phyloP scores from a whole-genome alignment of 148 eudicot species.

The Chenopodium berlandieri region DNA sequence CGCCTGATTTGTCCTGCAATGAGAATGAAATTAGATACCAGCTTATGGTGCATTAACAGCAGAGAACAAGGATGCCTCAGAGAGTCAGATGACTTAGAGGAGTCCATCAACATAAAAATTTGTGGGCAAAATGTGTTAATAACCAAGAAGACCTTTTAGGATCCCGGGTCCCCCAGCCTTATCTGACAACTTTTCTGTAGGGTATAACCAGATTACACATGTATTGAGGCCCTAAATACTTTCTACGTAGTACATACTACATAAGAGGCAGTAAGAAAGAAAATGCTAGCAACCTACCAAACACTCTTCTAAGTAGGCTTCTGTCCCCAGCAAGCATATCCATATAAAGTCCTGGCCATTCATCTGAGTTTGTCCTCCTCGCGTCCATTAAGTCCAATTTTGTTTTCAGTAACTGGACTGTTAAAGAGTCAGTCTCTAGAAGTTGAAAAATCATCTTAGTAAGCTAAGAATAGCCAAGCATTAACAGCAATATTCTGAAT shows the following conservation, averaged over 20 bases:
- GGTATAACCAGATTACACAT: background rate
- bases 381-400: constrained; percentile 73
- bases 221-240: background rate
- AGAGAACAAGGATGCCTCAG: background rate
- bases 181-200: background rate
- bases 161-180: background rate
- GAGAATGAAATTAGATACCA: background rate
- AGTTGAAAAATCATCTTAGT: constrained; percentile 8
- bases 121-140: background rate
- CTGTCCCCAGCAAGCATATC: constrained; percentile 73
- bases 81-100: background rate
- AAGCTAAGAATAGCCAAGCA: background rate
- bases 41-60: background rate
- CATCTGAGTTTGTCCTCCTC: constrained; percentile 56
- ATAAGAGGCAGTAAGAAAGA: constrained; percentile 15
- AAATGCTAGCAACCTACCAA: constrained; percentile 50
- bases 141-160: background rate
- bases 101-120: background rate
- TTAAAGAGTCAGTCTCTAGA: constrained; percentile 58
- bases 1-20: constrained; percentile 74
- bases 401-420: constrained; percentile 95
- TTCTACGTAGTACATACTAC: background rate
- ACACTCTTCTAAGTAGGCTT: constrained; percentile 78
- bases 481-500: constrained; percentile 6
- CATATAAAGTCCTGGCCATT: constrained; percentile 50